phyloP scores from a whole-genome alignment of 2,329 filamentous ascomycete genomes.

The Neonectria punicea region DNA sequence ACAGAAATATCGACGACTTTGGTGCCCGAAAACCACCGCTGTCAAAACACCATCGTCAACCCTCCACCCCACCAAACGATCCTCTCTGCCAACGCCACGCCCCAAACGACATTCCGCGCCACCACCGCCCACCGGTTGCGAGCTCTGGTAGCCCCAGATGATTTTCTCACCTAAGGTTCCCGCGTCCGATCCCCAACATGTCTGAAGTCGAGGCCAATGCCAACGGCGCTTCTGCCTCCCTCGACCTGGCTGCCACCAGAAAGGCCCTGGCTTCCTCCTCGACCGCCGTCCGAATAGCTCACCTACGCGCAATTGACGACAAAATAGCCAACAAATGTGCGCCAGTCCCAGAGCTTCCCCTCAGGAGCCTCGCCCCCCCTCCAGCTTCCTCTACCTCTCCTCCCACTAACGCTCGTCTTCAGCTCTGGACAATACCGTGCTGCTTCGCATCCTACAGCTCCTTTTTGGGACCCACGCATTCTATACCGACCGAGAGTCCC shows the following conservation, averaged over 20 bases:
- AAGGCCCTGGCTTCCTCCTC: slow-evolving; percentile 70
- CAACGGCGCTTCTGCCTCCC: slow-evolving; percentile 51
- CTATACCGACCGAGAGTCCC: slow-evolving; percentile 87
- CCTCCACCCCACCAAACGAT: slow-evolving; percentile 1
- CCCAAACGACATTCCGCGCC: slow-evolving; percentile 28
- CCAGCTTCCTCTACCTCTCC: slow-evolving; percentile 2
- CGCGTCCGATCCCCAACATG: slow-evolving; percentile 46
- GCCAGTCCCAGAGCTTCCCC: slow-evolving; percentile 29
- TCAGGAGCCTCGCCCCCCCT: slow-evolving; percentile 3
- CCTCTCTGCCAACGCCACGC: slow-evolving; percentile 9
- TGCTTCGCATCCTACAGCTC: slow-evolving; percentile 70
- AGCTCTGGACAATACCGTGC: slow-evolving; percentile 61
- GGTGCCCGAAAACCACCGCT: slow-evolving; percentile 21
- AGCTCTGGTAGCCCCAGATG: slow-evolving; percentile 49
- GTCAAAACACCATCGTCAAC: slow-evolving; percentile 9
- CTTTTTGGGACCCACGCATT: slow-evolving; percentile 89
- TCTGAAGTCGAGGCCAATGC: slow-evolving; percentile 55
- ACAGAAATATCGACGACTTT: slow-evolving; percentile 29
- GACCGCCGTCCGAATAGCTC: slow-evolving; percentile 64
- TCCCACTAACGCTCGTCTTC: slow-evolving; percentile 33
- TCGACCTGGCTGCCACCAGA: slow-evolving; percentile 63
- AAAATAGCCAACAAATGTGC: slow-evolving; percentile 65
- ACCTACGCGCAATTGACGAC: slow-evolving; percentile 67
- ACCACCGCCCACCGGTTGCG: slow-evolving; percentile 26
- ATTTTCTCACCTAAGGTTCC: slow-evolving; percentile 39